Percentiles rank a stretch among this genome's conserved stretches.
These are phyloP conservation scores for Quercus wislizeni DNA, from an alignment of 306 rosid genomes.

Conservation along the genomic window DNA sequence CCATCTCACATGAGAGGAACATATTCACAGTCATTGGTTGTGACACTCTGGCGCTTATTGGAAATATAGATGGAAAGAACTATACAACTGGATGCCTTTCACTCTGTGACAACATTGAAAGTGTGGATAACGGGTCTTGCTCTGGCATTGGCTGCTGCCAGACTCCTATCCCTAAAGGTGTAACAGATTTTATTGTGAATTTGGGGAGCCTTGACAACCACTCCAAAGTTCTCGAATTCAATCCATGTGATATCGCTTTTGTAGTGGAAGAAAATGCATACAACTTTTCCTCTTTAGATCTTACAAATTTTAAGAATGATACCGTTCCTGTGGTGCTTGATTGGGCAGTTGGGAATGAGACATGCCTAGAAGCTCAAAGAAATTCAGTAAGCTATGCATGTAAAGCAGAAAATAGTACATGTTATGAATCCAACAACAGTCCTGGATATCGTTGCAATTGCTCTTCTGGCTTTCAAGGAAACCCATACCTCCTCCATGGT, in stretches of 20 bases:
- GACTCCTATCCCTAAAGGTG: slow-evolving; percentile 12
- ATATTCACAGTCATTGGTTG: slow-evolving; percentile 30
- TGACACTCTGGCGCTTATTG: background rate
- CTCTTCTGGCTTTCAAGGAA: slow-evolving; percentile 34
- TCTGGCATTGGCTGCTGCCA: slow-evolving; percentile 44
- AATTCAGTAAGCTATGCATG: slow-evolving; percentile 6
- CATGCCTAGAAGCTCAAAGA: slow-evolving; percentile 13
- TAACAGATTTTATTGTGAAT: accelerated
- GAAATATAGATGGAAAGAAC: accelerated
- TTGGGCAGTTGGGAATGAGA: slow-evolving; percentile 39
- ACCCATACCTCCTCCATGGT: slow-evolving; percentile 39
- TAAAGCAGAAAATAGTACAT: background rate
- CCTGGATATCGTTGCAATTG: slow-evolving; percentile 40
- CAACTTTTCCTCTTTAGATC: background rate
- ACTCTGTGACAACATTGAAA: background rate
- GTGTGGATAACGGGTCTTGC: slow-evolving; percentile 15
- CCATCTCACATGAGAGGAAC: slow-evolving; percentile 27
- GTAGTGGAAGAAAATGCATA: no score
- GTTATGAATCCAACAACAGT: background rate
- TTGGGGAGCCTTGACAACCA: accelerated
- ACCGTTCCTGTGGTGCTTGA: slow-evolving; percentile 23
- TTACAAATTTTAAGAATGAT: background rate
- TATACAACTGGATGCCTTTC: slow-evolving; percentile 35
- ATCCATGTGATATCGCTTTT: no score
- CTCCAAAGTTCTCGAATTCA: accelerated